phyloP scores from a whole-genome alignment of 192 early-diverging fungal genomes.

The Chytriomyces sp. region DNA sequence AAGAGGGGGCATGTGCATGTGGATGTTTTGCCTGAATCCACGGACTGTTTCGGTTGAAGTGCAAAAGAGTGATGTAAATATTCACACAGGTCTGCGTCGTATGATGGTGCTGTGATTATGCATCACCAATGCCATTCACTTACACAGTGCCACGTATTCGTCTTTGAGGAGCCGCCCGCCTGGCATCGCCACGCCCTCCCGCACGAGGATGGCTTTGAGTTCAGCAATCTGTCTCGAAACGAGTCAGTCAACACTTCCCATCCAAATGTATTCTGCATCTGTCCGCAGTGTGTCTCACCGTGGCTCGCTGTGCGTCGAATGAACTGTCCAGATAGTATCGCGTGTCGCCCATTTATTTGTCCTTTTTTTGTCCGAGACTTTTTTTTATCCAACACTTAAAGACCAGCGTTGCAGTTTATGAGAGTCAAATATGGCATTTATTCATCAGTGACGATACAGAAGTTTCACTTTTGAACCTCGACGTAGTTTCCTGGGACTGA shows the following conservation, averaged over 20 bases:
- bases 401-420: too few species aligned
- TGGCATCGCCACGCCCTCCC: constrained; percentile 17
- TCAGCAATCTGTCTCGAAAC: constrained; percentile 19
- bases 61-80: neutral
- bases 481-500: constrained; percentile 38
- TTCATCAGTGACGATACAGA: too few species aligned
- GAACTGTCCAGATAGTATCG: constrained; percentile 7
- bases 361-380: too few species aligned
- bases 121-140: neutral
- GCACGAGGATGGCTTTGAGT: constrained; percentile 28
- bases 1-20: neutral
- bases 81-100: too few species aligned
- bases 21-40: neutral
- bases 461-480: constrained; percentile 13
- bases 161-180: constrained; percentile 30
- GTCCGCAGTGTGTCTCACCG: neutral
- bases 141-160: constrained; percentile 28
- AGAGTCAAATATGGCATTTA: too few species aligned
- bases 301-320: constrained; percentile 24
- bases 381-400: too few species aligned
- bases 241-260: neutral
- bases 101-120: too few species aligned
- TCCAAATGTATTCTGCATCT: neutral
- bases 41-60: neutral
- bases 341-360: neutral